Conservation (phyloP, 2,329 filamentous ascomycete species). For the Fusarium newnesense region DNA sequence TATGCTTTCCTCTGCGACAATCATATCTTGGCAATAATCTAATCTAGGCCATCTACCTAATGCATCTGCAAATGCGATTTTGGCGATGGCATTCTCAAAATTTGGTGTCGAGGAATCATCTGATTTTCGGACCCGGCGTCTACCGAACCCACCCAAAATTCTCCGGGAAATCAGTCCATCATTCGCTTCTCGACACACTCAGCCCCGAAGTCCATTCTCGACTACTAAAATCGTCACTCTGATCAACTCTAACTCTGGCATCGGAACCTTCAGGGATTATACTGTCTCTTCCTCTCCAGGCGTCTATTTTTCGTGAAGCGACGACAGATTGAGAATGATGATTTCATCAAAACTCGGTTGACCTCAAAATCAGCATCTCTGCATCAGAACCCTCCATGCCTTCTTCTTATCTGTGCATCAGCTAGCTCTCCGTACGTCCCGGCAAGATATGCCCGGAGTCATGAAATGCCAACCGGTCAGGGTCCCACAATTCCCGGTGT, state of each 20-base stretch:
- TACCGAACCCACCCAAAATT: conserved; percentile 23
- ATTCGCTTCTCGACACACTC: conserved; percentile 4
- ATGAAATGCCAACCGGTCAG: neutral
- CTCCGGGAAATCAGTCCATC: conserved; percentile 29
- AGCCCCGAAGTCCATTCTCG: neutral
- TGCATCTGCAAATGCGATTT: neutral
- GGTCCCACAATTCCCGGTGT: neutral
- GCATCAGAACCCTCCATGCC: no score
- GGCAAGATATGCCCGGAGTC: neutral
- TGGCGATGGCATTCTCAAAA: neutral
- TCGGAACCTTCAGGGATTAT: neutral
- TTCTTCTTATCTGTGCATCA: neutral
- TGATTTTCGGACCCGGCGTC: conserved; percentile 29
- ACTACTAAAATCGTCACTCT: neutral
- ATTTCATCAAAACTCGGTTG: neutral
- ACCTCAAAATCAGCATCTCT: neutral
- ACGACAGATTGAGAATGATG: neutral
- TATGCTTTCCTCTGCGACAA: fast-evolving
- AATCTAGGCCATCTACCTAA: neutral
- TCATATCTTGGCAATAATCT: fast-evolving
- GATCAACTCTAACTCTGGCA: fast-evolving
- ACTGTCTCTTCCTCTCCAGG: neutral
- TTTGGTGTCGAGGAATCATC: conserved; percentile 6
- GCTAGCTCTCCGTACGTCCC: neutral
- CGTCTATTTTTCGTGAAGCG: neutral